Base-by-base conservation (phyloP, 306 rosid genomes). In the Ormosia emarginata region DNA sequence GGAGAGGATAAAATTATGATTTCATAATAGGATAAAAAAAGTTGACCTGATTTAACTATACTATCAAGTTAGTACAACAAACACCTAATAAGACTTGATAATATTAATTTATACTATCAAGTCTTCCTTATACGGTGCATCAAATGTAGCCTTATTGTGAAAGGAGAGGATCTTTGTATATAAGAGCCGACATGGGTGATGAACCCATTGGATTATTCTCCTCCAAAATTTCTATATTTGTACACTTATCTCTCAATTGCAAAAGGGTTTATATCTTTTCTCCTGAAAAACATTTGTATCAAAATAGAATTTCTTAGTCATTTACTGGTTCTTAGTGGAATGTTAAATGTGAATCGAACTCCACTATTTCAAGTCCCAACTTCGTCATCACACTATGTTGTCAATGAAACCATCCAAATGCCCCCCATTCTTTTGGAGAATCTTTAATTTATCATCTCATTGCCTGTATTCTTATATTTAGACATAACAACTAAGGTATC, bases 391-490 rank as follows among this genome's bases (percentile, higher is more conserved):
- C 52, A 78, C 87, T 75, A 47, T 37, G 36, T 36, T 75, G 59
- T 75, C 63, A 70, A 67, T 33, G 50, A 61, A 82, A 50, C 74
- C 75, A 75, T 77, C 71, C 65, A 77, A 80, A 67, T 55, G 49
- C 14, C 52, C 61, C 72, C 44, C 70, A 79, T 63, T 57, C 69
- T 59, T 80, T 78, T 33, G 88, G 85, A 78, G 88, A 67, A 81
- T 76, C 85, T 81, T 37, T 39, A 74, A 11, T 41, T 81, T 65
- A 81, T 76, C 49, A 40, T 10, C 58, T 15, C 36, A n/a, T 68
- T 72, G 47, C 36, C 47, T 30, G 50, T 62, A 33, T 53, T 76
- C 7, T n/a, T 10, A 13, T 71, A 69, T 4, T 53, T 29, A 62
- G 56, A 80, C 2, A 40, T 78, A 74, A 66, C 44, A 41, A 33